phyloP scores from a whole-genome alignment of 495 filamentous ascomycete genomes.

The Penicillium angulare region DNA sequence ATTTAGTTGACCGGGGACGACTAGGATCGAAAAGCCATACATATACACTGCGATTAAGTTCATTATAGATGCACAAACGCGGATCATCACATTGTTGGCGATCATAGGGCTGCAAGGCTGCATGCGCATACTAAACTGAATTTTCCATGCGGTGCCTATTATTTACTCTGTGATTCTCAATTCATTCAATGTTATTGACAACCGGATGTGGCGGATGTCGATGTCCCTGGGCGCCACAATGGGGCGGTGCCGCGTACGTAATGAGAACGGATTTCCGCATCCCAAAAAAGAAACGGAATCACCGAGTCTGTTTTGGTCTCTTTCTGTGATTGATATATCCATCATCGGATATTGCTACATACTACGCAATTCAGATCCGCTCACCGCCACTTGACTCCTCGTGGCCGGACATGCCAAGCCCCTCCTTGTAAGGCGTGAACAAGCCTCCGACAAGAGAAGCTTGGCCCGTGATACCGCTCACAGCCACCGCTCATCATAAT shows the following conservation, averaged over 20 bases:
- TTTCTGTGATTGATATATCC: too few relatives aligned
- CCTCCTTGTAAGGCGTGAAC: slow-evolving; percentile 23
- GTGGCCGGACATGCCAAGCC: slow-evolving; percentile 14
- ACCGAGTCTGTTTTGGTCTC: not conserved
- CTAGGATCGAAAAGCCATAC: not conserved
- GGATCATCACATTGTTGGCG: too few relatives aligned
- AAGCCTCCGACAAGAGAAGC: slow-evolving; percentile 32
- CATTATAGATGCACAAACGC: too few relatives aligned
- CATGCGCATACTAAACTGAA: too few relatives aligned
- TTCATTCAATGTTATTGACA: too few relatives aligned
- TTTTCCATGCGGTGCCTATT: too few relatives aligned
- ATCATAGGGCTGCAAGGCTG: not conserved
- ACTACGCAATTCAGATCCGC: too few relatives aligned
- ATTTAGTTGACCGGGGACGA: too few relatives aligned
- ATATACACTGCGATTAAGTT: not conserved
- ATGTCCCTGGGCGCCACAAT: not conserved
- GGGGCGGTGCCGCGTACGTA: slow-evolving; percentile 2
- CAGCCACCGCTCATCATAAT: not conserved
- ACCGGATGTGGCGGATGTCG: slow-evolving; percentile 1
- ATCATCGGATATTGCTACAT: too few relatives aligned
- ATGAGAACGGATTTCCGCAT: not conserved
- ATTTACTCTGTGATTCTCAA: too few relatives aligned
- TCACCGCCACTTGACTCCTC: slow-evolving; percentile 20
- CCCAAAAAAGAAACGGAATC: not conserved
- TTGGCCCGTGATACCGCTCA: slow-evolving; percentile 24